phyloP scores from a whole-genome alignment of 2,329 filamentous ascomycete species.

The Dactylellina cionopaga region DNA sequence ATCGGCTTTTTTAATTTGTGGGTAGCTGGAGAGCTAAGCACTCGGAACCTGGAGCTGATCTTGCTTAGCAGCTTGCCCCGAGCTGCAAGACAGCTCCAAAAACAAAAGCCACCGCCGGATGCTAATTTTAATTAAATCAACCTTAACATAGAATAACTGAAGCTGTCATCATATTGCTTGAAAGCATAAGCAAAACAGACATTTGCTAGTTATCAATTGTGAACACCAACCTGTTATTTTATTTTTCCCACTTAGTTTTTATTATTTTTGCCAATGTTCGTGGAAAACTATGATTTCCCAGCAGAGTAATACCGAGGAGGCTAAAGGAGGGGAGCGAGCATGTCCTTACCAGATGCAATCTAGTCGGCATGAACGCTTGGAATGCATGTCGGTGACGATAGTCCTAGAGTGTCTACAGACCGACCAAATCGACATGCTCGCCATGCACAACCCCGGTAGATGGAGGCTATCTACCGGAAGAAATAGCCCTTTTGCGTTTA shows the following conservation, averaged over 20 bases:
- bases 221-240: no score
- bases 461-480: conserved; percentile 47
- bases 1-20: background rate
- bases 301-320: conserved; percentile 27
- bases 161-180: no score
- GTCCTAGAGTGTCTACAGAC: conserved; percentile 30
- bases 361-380: conserved; percentile 44
- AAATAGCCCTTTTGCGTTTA: conserved; percentile 42
- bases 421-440: conserved; percentile 28
- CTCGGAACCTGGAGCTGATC: no score
- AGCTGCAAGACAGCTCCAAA: no score
- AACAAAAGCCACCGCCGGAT: no score
- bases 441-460: conserved; percentile 42
- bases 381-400: conserved; percentile 51
- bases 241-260: no score
- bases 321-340: conserved; percentile 32
- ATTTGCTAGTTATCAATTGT: no score
- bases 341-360: conserved; percentile 40
- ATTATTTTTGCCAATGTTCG: background rate
- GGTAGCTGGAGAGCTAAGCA: no score
- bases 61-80: no score
- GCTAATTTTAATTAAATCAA: no score
- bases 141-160: no score
- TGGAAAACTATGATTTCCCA: conserved; percentile 15
- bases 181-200: no score